Percentiles rank a stretch among this genome's conserved stretches.
Evolutionary conservation across 2,329 filamentous ascomycete species (phyloP).

Genomic region (Curvularia spicifera): DNA sequence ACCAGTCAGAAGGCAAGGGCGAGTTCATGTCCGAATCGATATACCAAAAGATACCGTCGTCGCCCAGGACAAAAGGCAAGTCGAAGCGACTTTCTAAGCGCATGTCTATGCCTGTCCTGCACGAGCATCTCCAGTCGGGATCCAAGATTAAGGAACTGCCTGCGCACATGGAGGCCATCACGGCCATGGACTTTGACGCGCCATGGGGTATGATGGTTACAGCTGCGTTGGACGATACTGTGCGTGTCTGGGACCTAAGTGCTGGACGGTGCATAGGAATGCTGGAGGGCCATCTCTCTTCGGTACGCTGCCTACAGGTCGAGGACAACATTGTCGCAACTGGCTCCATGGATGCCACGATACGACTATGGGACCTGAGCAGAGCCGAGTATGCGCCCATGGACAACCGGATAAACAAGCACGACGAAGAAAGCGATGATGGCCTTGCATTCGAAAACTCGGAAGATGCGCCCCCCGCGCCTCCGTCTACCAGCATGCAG

Average conservation of each 20-base stretch:
- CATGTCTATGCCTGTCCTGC: slow-evolving; percentile 91
- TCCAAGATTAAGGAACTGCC: slow-evolving; percentile 86
- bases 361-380: slow-evolving; percentile 93
- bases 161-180: slow-evolving; percentile 86
- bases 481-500: slow-evolving; percentile 75
- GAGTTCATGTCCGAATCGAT: slow-evolving; percentile 98
- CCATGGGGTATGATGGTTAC: slow-evolving; percentile 96
- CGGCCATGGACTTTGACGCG: slow-evolving; percentile 93
- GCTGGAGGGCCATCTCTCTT: slow-evolving; percentile 92
- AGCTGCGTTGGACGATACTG: slow-evolving; percentile 88
- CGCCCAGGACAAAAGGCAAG: slow-evolving; percentile 56
- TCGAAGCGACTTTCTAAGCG: slow-evolving; percentile 65
- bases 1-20: slow-evolving; percentile 60
- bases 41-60: slow-evolving; percentile 83
- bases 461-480: slow-evolving; percentile 73
- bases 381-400: slow-evolving; percentile 81
- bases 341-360: slow-evolving; percentile 91
- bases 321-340: slow-evolving; percentile 96
- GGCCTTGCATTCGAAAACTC: slow-evolving; percentile 76
- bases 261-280: slow-evolving; percentile 89
- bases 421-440: slow-evolving; percentile 53
- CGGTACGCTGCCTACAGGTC: slow-evolving; percentile 88
- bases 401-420: slow-evolving; percentile 60
- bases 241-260: slow-evolving; percentile 96
- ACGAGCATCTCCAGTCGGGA: slow-evolving; percentile 92